Conservation (phyloP, 1,284 basidiomycete genomes). For the Ceratobasidium sp. region DNA sequence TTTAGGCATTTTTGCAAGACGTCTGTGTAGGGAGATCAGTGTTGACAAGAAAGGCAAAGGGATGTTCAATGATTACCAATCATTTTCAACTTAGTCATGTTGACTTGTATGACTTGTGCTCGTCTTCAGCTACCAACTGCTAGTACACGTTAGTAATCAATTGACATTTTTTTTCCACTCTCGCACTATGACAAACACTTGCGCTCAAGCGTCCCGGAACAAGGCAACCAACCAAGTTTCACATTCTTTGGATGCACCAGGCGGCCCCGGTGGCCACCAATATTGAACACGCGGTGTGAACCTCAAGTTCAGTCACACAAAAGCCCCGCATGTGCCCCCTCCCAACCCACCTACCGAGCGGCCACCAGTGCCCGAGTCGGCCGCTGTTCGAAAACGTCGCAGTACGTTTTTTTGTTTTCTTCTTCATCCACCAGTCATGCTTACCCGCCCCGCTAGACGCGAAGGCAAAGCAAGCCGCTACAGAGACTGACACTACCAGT, state of each 20-base stretch:
- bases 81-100: too few relatives aligned
- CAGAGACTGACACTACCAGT: too few relatives aligned
- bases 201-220: too few relatives aligned
- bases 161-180: too few relatives aligned
- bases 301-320: neutral
- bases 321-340: neutral
- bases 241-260: neutral
- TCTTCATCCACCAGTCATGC: neutral
- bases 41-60: neutral
- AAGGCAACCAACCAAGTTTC: neutral
- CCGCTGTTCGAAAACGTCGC: neutral
- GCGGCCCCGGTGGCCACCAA: neutral
- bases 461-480: neutral
- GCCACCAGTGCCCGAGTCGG: neutral
- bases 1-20: neutral
- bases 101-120: neutral
- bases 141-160: too few relatives aligned
- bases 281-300: neutral
- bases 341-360: neutral
- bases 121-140: neutral
- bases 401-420: neutral
- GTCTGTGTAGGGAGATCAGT: neutral
- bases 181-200: neutral
- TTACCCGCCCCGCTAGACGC: neutral
- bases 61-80: neutral